Conservation (phyloP, 495 filamentous ascomycete species). For the Penicillium crystallinum region DNA sequence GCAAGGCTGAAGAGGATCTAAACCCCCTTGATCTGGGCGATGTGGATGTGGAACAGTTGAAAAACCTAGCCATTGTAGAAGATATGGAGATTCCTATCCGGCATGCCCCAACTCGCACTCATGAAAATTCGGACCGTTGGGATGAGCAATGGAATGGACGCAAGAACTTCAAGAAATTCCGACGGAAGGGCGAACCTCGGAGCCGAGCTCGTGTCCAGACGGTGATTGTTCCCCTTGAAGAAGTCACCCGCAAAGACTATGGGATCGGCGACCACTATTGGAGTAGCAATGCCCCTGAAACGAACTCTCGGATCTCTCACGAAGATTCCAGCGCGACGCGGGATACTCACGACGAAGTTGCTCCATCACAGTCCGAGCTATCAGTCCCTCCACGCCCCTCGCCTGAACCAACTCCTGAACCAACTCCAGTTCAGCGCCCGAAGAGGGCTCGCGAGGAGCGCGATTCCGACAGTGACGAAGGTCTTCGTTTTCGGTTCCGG, state of each 20-base stretch:
- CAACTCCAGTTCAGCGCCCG: constrained; percentile 21
- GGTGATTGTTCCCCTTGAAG: constrained; percentile 75
- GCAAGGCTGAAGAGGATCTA: constrained; percentile 39
- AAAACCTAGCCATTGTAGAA: constrained; percentile 72
- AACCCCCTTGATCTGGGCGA: constrained; percentile 49
- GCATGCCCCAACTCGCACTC: constrained; percentile 16
- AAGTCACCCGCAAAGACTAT: constrained; percentile 70
- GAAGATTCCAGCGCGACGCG: constrained; percentile 12
- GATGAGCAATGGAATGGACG: constrained; percentile 90
- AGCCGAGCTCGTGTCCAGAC: constrained; percentile 45
- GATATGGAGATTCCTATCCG: constrained; percentile 60
- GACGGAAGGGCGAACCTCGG: constrained; percentile 50
- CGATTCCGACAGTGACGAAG: constrained; percentile 47
- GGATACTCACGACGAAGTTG: not conserved
- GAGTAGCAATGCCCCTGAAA: constrained; percentile 37
- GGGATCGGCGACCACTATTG: constrained; percentile 85
- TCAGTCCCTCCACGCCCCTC: constrained; percentile 6
- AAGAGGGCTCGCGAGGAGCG: constrained; percentile 41
- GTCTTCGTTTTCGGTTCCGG: constrained; percentile 54
- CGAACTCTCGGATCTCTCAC: constrained; percentile 14
- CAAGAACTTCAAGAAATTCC: constrained; percentile 94
- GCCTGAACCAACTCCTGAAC: constrained; percentile 13
- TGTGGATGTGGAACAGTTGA: constrained; percentile 65
- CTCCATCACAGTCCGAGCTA: constrained; percentile 7
- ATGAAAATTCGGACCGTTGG: constrained; percentile 63